Base-by-base conservation (phyloP, 768 basidiomycete genomes). In the Tricholoma sp. region DNA sequence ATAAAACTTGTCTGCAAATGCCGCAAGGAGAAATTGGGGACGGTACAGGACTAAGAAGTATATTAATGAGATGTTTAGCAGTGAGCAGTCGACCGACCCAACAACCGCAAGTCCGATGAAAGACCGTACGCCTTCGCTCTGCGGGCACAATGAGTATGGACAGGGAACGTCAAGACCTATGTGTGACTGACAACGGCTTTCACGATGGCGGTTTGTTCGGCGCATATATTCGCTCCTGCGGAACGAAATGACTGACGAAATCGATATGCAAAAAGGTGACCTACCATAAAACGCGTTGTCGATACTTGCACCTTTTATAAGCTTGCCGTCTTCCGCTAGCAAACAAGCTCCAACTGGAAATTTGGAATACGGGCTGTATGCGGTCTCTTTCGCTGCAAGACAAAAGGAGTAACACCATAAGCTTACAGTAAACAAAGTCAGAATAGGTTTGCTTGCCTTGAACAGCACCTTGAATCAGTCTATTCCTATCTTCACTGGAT, bases 271-370 rank as follows among this genome's bases (percentile, higher is more conserved):
- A 48, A 6, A 33, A 15, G 29, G 17, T 20, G n/a, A 41, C 32
- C 6, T 56, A 94, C 95, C 93, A 64, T 92, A 91, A 0, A 89
- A 88, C 0, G 93, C 93, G 64, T 97, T 97, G 74, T 99, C 96
- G 58, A 98, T 80, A 68, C 97, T 98, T 34, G 88, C 86, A 5
- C 96, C 94, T 58, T 82, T 87, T 57, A 96, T 82, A 18, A 96
- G 81, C 6, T 74, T 69, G 0, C 91, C 91, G 42, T 88, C 81
- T 0, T 79, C 66, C 1, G 85, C 75, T 12, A 98, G 71, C 10
- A 98, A 71, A 1, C 93, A 90, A 0, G 94, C 95, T 0, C 96
- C 96, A 15, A 98, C 95, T 7, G 88, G 84, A 67, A 99, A 97
- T 31, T 91, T 87, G 29, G 93, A 94, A 72, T 98, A 98, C 0